Conservation (phyloP, 805 yeast species). For the Suhomyces vadensis region DNA sequence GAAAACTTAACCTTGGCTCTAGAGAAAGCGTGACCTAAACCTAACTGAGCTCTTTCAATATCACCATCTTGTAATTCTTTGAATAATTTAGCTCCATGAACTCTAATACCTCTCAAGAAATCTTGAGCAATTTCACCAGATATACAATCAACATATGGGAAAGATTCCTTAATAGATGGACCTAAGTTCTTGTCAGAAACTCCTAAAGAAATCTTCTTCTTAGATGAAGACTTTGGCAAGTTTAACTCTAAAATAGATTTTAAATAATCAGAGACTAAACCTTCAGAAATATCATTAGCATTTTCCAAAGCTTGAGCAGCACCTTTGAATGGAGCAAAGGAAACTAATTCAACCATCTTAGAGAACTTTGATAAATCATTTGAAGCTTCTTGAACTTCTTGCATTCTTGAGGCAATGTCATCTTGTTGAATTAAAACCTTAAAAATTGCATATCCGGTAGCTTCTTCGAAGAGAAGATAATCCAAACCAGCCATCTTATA, state of each 20-base stretch:
- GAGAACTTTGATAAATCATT: conserved; percentile 85
- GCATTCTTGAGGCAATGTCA: conserved; percentile 85
- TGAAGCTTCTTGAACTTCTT: conserved; percentile 91
- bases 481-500: conserved; percentile 49
- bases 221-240: conserved; percentile 74
- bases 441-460: conserved; percentile 97
- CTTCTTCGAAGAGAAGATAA: conserved; percentile 94
- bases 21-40: conserved; percentile 98
- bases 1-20: conserved; percentile 98
- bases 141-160: conserved; percentile 87
- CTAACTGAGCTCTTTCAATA: conserved; percentile 95
- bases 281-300: conserved; percentile 97
- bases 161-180: conserved; percentile 89
- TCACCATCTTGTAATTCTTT: conserved; percentile 94
- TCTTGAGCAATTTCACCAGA: conserved; percentile 94
- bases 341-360: conserved; percentile 87
- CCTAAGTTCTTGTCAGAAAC: conserved; percentile 94
- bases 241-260: conserved; percentile 87
- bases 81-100: conserved; percentile 82
- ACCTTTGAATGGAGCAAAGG: conserved; percentile 98
- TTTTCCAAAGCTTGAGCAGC: conserved; percentile 99
- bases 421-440: conserved; percentile 93
- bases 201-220: conserved; percentile 73
- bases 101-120: conserved; percentile 90
- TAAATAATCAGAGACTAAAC: conserved; percentile 89